A percentile compares a stretch with the other conserved stretches of the same genome.
These are phyloP conservation scores for Musa acuminata DNA, from an alignment of 176 grass and related monocot genomes.

Conservation along the genomic window DNA sequence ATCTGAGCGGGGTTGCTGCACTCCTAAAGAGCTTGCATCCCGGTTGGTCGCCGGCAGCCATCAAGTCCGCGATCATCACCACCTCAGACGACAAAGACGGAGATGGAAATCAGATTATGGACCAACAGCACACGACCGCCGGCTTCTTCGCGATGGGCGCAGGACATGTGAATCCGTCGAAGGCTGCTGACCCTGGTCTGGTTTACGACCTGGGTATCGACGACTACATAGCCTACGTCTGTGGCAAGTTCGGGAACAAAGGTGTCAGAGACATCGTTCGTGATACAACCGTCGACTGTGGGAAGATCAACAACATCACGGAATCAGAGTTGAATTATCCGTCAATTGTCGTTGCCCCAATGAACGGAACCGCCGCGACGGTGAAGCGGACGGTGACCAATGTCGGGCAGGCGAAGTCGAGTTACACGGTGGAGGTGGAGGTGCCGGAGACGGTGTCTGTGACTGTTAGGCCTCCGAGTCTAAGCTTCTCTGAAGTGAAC, in stretches of 20 bases:
- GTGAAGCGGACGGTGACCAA: conserved; percentile 28
- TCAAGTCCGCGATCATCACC: no score
- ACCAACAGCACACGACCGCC: conserved; percentile 61
- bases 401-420: conserved; percentile 12
- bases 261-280: conserved; percentile 44
- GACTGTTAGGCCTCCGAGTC: conserved; percentile 1
- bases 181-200: conserved; percentile 61
- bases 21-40: no score
- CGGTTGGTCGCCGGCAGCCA: no score
- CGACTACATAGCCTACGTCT: conserved; percentile 35
- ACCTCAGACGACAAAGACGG: no score
- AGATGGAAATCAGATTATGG: conserved; percentile 40
- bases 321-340: conserved; percentile 30
- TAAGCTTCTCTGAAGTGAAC: conserved; percentile 12
- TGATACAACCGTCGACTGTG: not conserved
- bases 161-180: conserved; percentile 59
- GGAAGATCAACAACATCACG: conserved; percentile 7
- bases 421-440: conserved; percentile 5
- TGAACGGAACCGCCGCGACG: not conserved
- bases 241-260: conserved; percentile 46
- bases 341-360: not conserved
- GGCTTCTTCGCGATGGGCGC: conserved; percentile 86
- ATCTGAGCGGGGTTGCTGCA: no score
- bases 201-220: conserved; percentile 44
- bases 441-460: conserved; percentile 7